These are phyloP conservation scores for Crassisporium funariophilum DNA, from an alignment of 768 basidiomycete genomes.

Conservation along the genomic window DNA sequence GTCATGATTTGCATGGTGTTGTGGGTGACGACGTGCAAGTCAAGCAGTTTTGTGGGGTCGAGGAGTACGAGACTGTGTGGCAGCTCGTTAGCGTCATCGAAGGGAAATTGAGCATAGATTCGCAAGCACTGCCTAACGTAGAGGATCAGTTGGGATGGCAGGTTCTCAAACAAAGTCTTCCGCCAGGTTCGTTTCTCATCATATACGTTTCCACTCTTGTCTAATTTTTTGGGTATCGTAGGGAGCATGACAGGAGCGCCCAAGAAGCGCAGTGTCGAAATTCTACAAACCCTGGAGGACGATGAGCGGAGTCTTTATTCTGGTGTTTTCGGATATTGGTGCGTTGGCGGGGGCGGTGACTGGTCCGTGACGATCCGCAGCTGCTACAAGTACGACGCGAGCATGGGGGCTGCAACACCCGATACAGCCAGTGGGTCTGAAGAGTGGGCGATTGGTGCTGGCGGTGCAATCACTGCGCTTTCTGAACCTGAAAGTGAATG, in stretches of 20 bases:
- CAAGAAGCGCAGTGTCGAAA: conserved; percentile 91
- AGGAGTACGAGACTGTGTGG: conserved; percentile 94
- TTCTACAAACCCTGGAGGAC: conserved; percentile 79
- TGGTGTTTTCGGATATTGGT: conserved; percentile 92
- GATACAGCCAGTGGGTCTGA: conserved; percentile 33
- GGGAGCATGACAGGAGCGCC: conserved; percentile 98
- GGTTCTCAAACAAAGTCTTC: conserved; percentile 75
- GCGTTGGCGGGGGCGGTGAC: conserved; percentile 84
- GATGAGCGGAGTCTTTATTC: conserved; percentile 81
- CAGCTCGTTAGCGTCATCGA: conserved; percentile 94
- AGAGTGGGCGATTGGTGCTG: conserved; percentile 83
- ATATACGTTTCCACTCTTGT: too few species aligned
- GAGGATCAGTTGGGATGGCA: conserved; percentile 73
- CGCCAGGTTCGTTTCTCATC: conserved; percentile 63
- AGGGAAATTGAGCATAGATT: conserved; percentile 50
- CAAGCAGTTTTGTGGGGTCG: conserved; percentile 82
- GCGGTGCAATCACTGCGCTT: conserved; percentile 95
- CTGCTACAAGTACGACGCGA: conserved; percentile 73
- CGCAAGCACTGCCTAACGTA: conserved; percentile 26
- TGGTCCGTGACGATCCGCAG: conserved; percentile 95
- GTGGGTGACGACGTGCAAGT: conserved; percentile 83
- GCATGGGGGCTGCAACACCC: conserved; percentile 5
- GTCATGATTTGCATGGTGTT: conserved; percentile 86
- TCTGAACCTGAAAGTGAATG: conserved; percentile 86
- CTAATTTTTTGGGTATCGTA: conserved; percentile 26